Evolutionary conservation across 345 rosid species (phyloP).

Genomic region (Noccaea bulbosa): DNA sequence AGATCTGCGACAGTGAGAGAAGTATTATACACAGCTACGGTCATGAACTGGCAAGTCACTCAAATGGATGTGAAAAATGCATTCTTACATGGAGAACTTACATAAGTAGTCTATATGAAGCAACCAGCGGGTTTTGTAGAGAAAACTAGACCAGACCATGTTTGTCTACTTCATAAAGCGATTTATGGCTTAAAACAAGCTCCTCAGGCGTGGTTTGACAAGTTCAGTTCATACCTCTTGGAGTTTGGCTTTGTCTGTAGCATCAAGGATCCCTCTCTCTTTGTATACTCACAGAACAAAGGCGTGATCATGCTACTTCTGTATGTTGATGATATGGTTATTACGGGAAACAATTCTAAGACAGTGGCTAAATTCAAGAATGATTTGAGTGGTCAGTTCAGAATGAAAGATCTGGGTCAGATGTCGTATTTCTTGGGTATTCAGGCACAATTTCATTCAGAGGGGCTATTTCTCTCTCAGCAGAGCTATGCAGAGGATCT

Average conservation of each 20-base stretch:
- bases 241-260: neutral
- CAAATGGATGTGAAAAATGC: neutral
- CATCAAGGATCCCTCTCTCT: neutral
- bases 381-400: no score
- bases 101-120: neutral
- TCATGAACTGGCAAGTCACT: neutral
- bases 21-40: accelerated
- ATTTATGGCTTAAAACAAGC: neutral
- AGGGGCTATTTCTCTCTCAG: no score
- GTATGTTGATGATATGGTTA: no score
- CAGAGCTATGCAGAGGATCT: no score
- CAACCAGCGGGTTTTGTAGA: neutral
- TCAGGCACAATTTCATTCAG: no score
- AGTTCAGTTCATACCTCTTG: neutral
- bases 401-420: no score
- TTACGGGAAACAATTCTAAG: no score
- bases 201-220: neutral
- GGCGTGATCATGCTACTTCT: no score
- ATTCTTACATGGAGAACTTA: neutral
- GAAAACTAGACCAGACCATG: neutral
- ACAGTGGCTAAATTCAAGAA: no score
- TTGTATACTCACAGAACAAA: neutral
- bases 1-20: neutral
- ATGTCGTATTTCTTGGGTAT: no score
- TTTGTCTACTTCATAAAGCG: neutral